Evolutionary conservation across 306 rosid genomes (phyloP).

Genomic region (Corylus americana): DNA sequence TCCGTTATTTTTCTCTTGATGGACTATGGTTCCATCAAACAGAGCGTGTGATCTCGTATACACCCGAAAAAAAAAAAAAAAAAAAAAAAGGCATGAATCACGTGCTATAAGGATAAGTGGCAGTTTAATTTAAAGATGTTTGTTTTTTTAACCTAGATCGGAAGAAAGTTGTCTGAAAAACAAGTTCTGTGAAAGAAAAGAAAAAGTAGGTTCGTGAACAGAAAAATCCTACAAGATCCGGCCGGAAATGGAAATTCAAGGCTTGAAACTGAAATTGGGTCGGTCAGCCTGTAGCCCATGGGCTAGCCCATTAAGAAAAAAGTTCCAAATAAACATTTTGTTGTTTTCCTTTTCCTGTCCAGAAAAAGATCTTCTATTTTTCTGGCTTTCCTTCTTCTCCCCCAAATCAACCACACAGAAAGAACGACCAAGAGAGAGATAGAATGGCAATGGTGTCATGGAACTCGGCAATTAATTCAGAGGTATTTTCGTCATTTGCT

Average conservation of each 20-base stretch:
- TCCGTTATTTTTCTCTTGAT: too few species aligned
- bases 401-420: slow-evolving; percentile 17
- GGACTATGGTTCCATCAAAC: too few species aligned
- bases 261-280: background rate
- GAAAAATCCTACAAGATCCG: too few species aligned
- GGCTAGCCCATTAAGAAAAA: background rate
- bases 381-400: slow-evolving; percentile 37
- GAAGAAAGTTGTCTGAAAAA: too few species aligned
- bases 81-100: too few species aligned
- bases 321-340: background rate
- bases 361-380: slow-evolving; percentile 24
- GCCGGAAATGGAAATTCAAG: background rate
- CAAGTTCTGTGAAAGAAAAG: too few species aligned
- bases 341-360: background rate
- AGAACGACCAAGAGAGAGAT: background rate
- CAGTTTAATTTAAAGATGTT: too few species aligned
- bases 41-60: too few species aligned
- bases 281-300: background rate
- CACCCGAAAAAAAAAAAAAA: too few species aligned
- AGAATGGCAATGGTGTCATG: slow-evolving; percentile 57
- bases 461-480: slow-evolving; percentile 10
- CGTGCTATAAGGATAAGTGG: too few species aligned
- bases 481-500: background rate
- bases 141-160: too few species aligned
- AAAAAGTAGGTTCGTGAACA: too few species aligned